These are phyloP conservation scores for Thielaviopsis euricoi DNA, from an alignment of 2,329 filamentous ascomycete species.

Conservation along the genomic window DNA sequence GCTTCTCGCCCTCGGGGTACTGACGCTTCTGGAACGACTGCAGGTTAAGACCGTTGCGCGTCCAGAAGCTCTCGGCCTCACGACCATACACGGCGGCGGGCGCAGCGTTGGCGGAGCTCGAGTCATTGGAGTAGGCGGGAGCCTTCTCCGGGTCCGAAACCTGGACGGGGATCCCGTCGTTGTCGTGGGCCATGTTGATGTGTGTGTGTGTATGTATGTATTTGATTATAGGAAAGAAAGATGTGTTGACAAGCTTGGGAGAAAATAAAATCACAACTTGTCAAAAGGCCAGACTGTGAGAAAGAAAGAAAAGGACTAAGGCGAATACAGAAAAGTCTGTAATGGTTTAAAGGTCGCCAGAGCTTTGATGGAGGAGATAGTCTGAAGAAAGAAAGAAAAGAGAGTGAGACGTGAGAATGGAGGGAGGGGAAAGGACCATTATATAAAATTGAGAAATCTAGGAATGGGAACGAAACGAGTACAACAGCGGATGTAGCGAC, in stretches of 20 bases:
- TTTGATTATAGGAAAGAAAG: not conserved
- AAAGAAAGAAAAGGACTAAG: not conserved
- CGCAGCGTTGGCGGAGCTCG: conserved; percentile 9
- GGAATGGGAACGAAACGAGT: not conserved
- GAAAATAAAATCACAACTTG: not conserved
- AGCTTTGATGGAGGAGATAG: conserved; percentile 1
- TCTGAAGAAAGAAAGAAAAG: conserved; percentile 6
- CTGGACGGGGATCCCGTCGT: conserved; percentile 3
- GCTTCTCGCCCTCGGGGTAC: conserved; percentile 18
- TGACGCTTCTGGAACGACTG: conserved; percentile 23
- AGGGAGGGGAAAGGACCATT: conserved; percentile 3
- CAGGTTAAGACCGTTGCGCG: conserved; percentile 22
- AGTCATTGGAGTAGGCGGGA: not conserved
- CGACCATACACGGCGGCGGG: not conserved
- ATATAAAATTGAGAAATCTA: conserved; percentile 6
- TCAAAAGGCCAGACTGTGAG: not conserved
- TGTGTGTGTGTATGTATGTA: not conserved
- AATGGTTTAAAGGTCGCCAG: conserved; percentile 3
- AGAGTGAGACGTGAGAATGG: not conserved
- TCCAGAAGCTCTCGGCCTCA: conserved; percentile 20
- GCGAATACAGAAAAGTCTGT: not conserved
- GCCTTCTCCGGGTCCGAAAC: conserved; percentile 11
- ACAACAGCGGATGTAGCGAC: conserved; percentile 1
- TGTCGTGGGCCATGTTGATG: conserved; percentile 6
- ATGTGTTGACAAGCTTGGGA: no score